phyloP scores from a whole-genome alignment of 2,329 filamentous ascomycete species.

The Endoconidiophora polonica region DNA sequence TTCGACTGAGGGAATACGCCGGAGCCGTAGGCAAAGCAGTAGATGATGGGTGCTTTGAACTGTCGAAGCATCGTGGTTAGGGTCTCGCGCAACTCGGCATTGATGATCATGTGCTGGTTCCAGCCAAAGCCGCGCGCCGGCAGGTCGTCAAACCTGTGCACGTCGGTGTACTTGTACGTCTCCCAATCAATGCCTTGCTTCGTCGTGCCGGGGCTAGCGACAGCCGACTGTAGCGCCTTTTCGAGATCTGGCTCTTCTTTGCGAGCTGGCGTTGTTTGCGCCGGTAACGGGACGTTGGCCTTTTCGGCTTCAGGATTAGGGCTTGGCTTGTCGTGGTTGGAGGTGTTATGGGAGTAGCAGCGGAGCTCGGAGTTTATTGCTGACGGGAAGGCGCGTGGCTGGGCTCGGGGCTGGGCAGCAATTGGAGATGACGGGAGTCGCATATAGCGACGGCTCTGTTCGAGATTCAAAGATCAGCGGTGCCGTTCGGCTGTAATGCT shows the following conservation, averaged over 20 bases:
- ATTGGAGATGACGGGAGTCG: conserved; percentile 1
- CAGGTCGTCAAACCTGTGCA: conserved; percentile 28
- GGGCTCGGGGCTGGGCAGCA: background rate
- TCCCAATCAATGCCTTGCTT: conserved; percentile 23
- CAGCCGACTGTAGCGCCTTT: conserved; percentile 5
- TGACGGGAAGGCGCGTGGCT: background rate
- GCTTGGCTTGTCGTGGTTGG: background rate
- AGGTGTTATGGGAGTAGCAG: background rate
- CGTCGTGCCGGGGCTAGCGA: background rate
- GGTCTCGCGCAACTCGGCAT: conserved; percentile 86
- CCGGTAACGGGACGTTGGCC: background rate
- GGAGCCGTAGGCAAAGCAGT: conserved; percentile 94
- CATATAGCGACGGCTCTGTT: conserved; percentile 4
- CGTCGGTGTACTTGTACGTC: conserved; percentile 25
- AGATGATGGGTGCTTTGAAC: conserved; percentile 83
- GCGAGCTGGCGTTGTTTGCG: background rate
- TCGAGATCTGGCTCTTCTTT: background rate
- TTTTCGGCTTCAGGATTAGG: background rate
- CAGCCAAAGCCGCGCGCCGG: conserved; percentile 55
- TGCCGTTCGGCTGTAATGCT: background rate
- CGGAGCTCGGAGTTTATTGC: background rate
- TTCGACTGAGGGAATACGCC: conserved; percentile 77
- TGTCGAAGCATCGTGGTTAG: conserved; percentile 76
- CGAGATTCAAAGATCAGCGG: background rate
- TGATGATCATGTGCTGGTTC: conserved; percentile 93